A percentile compares a stretch with the other conserved stretches of the same genome.
Conservation (phyloP, 768 basidiomycete species). For the Mycena belliarum region DNA sequence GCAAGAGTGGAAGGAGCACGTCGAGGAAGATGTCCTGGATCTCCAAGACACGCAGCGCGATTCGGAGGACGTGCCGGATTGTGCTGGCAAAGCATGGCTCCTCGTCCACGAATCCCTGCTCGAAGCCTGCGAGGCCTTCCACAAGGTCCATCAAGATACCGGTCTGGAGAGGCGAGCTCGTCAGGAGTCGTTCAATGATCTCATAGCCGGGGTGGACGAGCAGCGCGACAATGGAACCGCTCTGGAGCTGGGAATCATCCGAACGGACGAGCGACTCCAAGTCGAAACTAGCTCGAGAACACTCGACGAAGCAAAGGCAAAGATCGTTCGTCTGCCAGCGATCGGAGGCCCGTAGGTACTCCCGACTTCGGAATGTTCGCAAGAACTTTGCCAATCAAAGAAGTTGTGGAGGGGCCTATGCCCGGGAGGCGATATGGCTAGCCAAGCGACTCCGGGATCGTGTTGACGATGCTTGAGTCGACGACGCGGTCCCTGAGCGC, state of each 20-base stretch:
- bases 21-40: conserved; percentile 90
- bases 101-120: conserved; percentile 66
- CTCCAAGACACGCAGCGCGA: conserved; percentile 78
- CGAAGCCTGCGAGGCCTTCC: conserved; percentile 77
- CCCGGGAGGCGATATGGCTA: conserved; percentile 81
- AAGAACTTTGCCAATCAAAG: conserved; percentile 89
- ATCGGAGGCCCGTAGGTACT: conserved; percentile 74
- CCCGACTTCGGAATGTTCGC: conserved; percentile 71
- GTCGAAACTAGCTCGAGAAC: conserved; percentile 79
- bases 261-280: conserved; percentile 68
- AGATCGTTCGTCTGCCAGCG: conserved; percentile 87
- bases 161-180: conserved; percentile 68
- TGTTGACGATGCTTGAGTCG: conserved; percentile 64
- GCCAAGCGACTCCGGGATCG: conserved; percentile 79
- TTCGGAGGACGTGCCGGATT: conserved; percentile 78
- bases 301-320: conserved; percentile 83
- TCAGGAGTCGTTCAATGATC: conserved; percentile 76
- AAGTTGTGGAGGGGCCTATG: conserved; percentile 78
- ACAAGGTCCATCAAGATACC: conserved; percentile 78
- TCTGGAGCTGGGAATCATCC: conserved; percentile 53
- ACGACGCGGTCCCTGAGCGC: conserved; percentile 58
- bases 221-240: conserved; percentile 55
- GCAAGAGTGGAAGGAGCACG: conserved; percentile 76
- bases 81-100: conserved; percentile 73
- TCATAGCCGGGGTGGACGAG: conserved; percentile 87